Conservation (phyloP, 805 yeast genomes). For the Lipomyces yamadae region DNA sequence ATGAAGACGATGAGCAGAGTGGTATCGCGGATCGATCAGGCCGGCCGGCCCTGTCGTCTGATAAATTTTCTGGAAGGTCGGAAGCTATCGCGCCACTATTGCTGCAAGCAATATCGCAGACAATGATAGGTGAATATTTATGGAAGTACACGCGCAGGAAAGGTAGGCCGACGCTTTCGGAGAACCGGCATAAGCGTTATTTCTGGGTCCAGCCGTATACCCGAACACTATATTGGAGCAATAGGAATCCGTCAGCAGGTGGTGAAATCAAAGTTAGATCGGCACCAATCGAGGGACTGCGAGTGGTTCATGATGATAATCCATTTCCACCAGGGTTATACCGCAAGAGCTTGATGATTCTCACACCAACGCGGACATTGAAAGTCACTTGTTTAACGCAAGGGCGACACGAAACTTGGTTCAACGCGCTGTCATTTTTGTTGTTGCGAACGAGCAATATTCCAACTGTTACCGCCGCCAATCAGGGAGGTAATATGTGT, state of each 20-base stretch:
- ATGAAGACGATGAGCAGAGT: background rate
- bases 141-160: constrained; percentile 84
- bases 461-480: constrained; percentile 37
- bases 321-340: constrained; percentile 88
- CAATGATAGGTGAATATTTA: constrained; percentile 89
- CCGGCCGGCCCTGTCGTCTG: background rate
- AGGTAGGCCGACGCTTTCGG: constrained; percentile 65
- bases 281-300: constrained; percentile 77
- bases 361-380: constrained; percentile 65
- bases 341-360: constrained; percentile 80
- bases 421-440: constrained; percentile 75
- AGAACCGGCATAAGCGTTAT: constrained; percentile 84
- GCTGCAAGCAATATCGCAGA: constrained; percentile 86
- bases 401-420: constrained; percentile 90
- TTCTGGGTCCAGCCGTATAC: constrained; percentile 98
- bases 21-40: background rate
- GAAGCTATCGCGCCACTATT: constrained; percentile 56
- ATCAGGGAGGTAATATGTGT: background rate
- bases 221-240: constrained; percentile 87
- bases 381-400: constrained; percentile 87
- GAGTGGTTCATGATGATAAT: constrained; percentile 79
- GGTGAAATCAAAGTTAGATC: constrained; percentile 68
- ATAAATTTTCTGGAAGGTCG: background rate
- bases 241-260: constrained; percentile 74
- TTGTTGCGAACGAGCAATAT: constrained; percentile 48